Conservation (phyloP, 805 yeast genomes). For the Ogataea nonfermentans region DNA sequence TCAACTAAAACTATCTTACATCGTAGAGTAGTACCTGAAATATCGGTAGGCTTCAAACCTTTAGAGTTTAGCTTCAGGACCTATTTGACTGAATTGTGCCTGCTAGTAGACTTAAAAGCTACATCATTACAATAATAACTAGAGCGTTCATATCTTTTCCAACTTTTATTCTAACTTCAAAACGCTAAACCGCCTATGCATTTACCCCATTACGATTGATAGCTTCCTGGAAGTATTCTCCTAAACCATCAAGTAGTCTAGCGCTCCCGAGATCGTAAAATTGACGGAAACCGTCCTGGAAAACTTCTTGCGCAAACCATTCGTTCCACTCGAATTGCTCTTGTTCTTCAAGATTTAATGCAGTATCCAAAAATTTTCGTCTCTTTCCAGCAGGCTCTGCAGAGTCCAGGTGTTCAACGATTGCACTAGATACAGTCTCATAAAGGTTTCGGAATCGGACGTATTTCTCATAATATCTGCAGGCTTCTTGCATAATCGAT, state of each 20-base stretch:
- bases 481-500: slow-evolving; percentile 20
- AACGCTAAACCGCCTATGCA: too few relatives aligned
- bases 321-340: slow-evolving; percentile 25
- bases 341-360: neutral
- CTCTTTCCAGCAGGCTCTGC: slow-evolving; percentile 4
- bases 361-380: slow-evolving; percentile 1
- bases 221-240: slow-evolving; percentile 5
- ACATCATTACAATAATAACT: too few relatives aligned
- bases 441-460: slow-evolving; percentile 20
- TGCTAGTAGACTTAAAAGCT: too few relatives aligned
- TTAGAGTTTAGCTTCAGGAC: too few relatives aligned
- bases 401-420: slow-evolving; percentile 17
- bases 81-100: too few relatives aligned
- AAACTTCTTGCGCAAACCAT: slow-evolving; percentile 27
- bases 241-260: slow-evolving; percentile 2
- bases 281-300: slow-evolving; percentile 24
- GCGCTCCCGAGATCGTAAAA: slow-evolving; percentile 18
- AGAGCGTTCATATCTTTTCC: too few relatives aligned
- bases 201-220: too few relatives aligned
- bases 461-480: slow-evolving; percentile 17
- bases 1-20: too few relatives aligned
- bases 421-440: slow-evolving; percentile 19
- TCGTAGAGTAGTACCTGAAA: too few relatives aligned
- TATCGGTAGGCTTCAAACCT: too few relatives aligned
- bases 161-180: too few relatives aligned